Base-by-base conservation (phyloP, 257 asterid genomes). In the Solanum peruvianum region DNA sequence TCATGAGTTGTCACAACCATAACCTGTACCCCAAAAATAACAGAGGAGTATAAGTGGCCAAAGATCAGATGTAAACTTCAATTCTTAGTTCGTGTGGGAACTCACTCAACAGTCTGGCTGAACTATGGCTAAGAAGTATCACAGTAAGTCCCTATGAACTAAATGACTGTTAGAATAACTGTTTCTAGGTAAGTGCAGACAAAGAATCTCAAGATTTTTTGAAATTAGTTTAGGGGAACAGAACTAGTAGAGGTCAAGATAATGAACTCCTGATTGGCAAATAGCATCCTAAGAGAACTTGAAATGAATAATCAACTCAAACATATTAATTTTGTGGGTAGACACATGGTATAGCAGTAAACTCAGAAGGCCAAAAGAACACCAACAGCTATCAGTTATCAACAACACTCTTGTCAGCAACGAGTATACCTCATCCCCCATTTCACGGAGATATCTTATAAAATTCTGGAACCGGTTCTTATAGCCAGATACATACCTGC, bases 1-100 rank as follows among this genome's bases (percentile, higher is more conserved):
- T 97, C 99, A 83, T 96, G 99, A 10, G 99, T 97, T 41, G 99
- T 97, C 89, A 97, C 98, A 69, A 96, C 99, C 99, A 97, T 92
- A 84, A 97, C 99, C 99, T 97, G 88, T 90, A 90, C 73, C 85
- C 60, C 42, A 73, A 70, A 82, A 70, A 82, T 70, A 90, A 27
- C 73, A 71, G 58, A 44, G 58, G 44, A 86, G 69, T 66, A 15
- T 81, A 49, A 77, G 60, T 13, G 69, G 29, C 69, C 69, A 29
- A 81, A 49, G 21, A 49, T 49, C 69, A 49, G 69, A 7, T 6
- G 70, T 16, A 81, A 31, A 81, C 29, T 41, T 81, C 85, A 49
- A 33, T 20, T 18, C 69, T 47, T 2, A 25, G 5, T 41, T 16
- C 9, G 8, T 45, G 5, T 45, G 15, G 25, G 11, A 31, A 31